A percentile compares a stretch with the other conserved stretches of the same genome.
These are phyloP conservation scores for Sporobolomyces phaffii DNA, from an alignment of 768 basidiomycete species.

Conservation along the genomic window DNA sequence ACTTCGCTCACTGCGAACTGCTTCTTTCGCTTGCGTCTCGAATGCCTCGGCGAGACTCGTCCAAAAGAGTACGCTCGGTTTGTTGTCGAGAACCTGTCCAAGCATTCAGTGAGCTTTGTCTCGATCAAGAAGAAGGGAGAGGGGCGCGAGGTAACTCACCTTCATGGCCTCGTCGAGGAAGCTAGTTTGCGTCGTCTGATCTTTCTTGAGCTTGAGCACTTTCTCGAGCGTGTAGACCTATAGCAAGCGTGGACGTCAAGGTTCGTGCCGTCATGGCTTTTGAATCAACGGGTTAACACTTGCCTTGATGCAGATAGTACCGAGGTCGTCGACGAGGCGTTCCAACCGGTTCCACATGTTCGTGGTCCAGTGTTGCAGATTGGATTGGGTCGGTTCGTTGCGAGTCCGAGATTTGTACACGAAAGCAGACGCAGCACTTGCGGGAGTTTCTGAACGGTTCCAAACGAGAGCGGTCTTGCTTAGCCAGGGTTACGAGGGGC, in stretches of 20 bases:
- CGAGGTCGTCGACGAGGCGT: conserved; percentile 77
- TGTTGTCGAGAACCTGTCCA: conserved; percentile 73
- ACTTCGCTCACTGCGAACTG: conserved; percentile 47
- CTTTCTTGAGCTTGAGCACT: conserved; percentile 81
- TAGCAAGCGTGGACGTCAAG: no score
- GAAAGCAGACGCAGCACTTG: conserved; percentile 49
- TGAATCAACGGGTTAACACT: background rate
- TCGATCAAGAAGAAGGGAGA: background rate
- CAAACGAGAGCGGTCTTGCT: background rate
- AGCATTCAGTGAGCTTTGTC: no score
- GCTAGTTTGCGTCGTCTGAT: conserved; percentile 63
- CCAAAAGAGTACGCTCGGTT: conserved; percentile 90
- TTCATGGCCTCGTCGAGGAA: conserved; percentile 95
- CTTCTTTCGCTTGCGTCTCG: conserved; percentile 74
- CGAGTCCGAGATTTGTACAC: conserved; percentile 75
- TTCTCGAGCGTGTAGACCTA: conserved; percentile 94
- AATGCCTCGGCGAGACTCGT: conserved; percentile 68
- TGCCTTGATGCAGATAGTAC: conserved; percentile 83
- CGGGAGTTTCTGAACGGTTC: conserved; percentile 38
- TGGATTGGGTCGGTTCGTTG: conserved; percentile 82
- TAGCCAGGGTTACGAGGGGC: background rate
- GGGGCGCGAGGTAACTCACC: conserved; percentile 49
- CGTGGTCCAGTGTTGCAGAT: conserved; percentile 75
- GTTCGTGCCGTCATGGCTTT: no score
- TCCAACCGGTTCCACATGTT: conserved; percentile 78